Evolutionary conservation across 2,329 filamentous ascomycete genomes (phyloP).

Genomic region (Alternaria longipes): DNA sequence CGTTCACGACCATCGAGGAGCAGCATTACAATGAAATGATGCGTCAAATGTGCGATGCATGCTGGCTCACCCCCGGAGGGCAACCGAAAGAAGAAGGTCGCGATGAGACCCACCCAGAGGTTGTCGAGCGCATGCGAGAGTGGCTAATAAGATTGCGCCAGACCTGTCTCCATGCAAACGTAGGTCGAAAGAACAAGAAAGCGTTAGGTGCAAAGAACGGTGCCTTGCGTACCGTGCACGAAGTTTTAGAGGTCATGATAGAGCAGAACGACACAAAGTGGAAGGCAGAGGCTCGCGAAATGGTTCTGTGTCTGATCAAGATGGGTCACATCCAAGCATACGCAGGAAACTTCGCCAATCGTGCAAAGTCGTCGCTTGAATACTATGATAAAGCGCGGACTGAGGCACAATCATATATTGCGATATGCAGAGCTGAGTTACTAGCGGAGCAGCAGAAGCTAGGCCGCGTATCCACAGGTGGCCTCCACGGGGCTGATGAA

Average conservation of each 20-base stretch:
- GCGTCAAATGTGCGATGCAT: conserved; percentile 75
- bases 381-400: conserved; percentile 69
- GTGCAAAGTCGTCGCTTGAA: conserved; percentile 70
- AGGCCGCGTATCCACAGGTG: conserved; percentile 34
- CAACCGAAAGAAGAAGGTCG: conserved; percentile 69
- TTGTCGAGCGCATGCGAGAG: conserved; percentile 76
- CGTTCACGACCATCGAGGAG: conserved; percentile 89
- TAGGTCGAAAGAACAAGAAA: conserved; percentile 72
- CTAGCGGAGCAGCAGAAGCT: conserved; percentile 58
- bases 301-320: conserved; percentile 70
- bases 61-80: conserved; percentile 72
- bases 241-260: conserved; percentile 91
- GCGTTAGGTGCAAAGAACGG: conserved; percentile 68
- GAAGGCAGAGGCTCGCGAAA: conserved; percentile 72
- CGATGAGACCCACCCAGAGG: conserved; percentile 66
- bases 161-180: conserved; percentile 84
- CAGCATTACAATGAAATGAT: conserved; percentile 85
- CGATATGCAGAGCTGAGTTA: conserved; percentile 71
- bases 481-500: conserved; percentile 49
- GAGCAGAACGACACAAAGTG: conserved; percentile 78
- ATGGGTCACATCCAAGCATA: conserved; percentile 84
- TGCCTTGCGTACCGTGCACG: conserved; percentile 80
- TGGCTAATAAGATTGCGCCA: conserved; percentile 83
- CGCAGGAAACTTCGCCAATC: conserved; percentile 62
- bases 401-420: conserved; percentile 61